Percentiles rank a stretch among this genome's conserved stretches.
Conservation (phyloP, 192 early-diverging fungal genomes). For the Backusella luteola region DNA sequence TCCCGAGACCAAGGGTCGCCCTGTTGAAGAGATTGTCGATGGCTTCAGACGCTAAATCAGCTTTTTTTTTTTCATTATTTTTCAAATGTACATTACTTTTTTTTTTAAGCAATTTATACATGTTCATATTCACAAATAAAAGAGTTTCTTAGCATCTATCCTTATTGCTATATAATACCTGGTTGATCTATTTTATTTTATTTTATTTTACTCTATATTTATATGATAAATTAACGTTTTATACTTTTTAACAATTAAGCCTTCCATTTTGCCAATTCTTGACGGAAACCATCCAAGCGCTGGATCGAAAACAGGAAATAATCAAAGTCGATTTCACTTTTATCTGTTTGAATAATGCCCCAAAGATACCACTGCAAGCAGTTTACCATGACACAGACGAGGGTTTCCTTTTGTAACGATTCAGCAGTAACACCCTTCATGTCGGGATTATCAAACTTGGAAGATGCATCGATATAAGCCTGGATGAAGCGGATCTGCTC, state of each 20-base stretch:
- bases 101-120: not conserved
- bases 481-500: constrained; percentile 60
- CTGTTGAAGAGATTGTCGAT: constrained; percentile 54
- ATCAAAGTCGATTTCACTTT: constrained; percentile 78
- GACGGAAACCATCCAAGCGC: constrained; percentile 45
- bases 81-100: not conserved
- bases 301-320: constrained; percentile 65
- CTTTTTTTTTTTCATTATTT: not conserved
- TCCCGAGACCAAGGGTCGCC: constrained; percentile 34
- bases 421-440: constrained; percentile 15
- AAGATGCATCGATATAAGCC: constrained; percentile 54
- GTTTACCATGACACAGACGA: constrained; percentile 40
- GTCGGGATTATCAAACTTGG: not conserved
- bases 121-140: not conserved
- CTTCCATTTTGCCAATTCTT: constrained; percentile 23
- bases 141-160: not conserved
- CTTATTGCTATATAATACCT: too few species aligned
- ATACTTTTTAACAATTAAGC: not conserved
- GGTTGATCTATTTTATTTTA: too few species aligned
- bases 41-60: not conserved
- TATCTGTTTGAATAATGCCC: constrained; percentile 70
- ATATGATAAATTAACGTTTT: not conserved
- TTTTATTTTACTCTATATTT: not conserved
- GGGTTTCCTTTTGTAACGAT: constrained; percentile 39
- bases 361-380: constrained; percentile 79